Evolutionary conservation across 345 rosid species (phyloP).

Genomic region (Rhizophora mangle): DNA sequence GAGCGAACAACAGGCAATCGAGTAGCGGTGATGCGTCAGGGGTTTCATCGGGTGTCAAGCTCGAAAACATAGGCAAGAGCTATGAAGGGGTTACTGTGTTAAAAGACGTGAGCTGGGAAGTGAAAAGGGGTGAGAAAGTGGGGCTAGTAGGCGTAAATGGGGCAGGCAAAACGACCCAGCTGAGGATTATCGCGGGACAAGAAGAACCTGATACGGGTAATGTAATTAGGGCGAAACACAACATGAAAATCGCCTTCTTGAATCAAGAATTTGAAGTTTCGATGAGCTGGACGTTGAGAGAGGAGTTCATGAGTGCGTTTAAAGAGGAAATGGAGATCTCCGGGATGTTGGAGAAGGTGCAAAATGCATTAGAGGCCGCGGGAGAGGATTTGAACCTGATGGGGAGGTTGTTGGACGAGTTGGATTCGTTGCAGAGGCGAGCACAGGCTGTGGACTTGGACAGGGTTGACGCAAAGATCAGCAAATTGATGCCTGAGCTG

Average conservation of each 20-base stretch:
- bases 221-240: constrained; percentile 65
- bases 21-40: constrained; percentile 65
- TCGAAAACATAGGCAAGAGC: constrained; percentile 73
- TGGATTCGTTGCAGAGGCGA: constrained; percentile 78
- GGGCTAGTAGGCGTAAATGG: constrained; percentile 93
- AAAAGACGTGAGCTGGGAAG: constrained; percentile 85
- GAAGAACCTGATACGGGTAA: constrained; percentile 91
- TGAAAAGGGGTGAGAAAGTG: constrained; percentile 82
- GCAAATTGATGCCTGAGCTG: constrained; percentile 89
- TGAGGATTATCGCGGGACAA: constrained; percentile 77
- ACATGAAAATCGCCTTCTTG: constrained; percentile 75
- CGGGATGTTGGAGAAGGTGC: constrained; percentile 67
- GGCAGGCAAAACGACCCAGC: constrained; percentile 94
- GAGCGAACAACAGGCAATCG: constrained; percentile 32
- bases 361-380: constrained; percentile 70
- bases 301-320: constrained; percentile 87
- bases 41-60: constrained; percentile 81
- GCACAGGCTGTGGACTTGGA: constrained; percentile 77
- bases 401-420: constrained; percentile 96
- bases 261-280: constrained; percentile 95
- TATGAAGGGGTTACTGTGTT: constrained; percentile 82
- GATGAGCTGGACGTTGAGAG: constrained; percentile 75
- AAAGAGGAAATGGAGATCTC: constrained; percentile 85
- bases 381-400: constrained; percentile 87
- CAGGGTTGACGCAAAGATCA: constrained; percentile 70